phyloP scores from a whole-genome alignment of 495 filamentous ascomycete species.

The Penicillium malachiteum region DNA sequence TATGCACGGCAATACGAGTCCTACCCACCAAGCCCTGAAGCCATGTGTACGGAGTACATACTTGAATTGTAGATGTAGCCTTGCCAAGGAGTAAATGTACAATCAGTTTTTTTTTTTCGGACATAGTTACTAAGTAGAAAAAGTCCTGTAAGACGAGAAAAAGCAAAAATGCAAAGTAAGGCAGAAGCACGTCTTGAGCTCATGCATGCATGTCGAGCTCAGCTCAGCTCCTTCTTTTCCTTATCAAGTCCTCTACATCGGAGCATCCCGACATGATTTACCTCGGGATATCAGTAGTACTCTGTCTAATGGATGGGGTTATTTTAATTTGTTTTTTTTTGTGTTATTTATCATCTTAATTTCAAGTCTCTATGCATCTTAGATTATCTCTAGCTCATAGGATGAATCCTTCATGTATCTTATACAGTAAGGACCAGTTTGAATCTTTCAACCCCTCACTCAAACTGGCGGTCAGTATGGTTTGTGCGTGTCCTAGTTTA shows the following conservation, averaged over 20 bases:
- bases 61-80: no score
- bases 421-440: background rate
- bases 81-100: no score
- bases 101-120: no score
- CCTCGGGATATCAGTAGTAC: background rate
- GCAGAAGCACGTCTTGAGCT: background rate
- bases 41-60: no score
- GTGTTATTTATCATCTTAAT: background rate
- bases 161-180: background rate
- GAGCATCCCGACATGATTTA: background rate
- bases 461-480: slow-evolving; percentile 20
- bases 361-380: background rate
- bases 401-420: background rate
- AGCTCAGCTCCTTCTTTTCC: background rate
- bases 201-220: slow-evolving; percentile 3
- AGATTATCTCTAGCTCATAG: background rate
- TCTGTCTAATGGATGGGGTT: no score
- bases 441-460: background rate
- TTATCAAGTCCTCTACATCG: background rate
- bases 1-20: no score
- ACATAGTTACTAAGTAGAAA: no score
- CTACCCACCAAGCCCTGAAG: no score
- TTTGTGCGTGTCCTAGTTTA: background rate
- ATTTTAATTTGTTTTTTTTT: no score
- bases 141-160: background rate